Percentiles rank a stretch among this genome's conserved stretches.
Evolutionary conservation across 257 asterid genomes (phyloP).

Genomic region (Solanum piurae): DNA sequence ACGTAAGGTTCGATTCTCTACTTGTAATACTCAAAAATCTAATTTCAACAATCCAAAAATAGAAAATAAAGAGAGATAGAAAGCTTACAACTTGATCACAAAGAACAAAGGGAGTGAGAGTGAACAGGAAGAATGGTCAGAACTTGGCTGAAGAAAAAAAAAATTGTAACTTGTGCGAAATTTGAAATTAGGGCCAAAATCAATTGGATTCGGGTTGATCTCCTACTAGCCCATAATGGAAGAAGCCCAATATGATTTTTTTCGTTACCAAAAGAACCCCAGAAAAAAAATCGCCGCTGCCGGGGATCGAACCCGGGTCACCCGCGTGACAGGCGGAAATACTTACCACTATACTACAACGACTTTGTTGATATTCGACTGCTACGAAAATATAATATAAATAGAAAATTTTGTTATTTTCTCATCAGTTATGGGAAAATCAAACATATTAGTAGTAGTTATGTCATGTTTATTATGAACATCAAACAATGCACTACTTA

Average conservation of each 20-base stretch:
- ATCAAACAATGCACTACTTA: not conserved
- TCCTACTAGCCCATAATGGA: not conserved
- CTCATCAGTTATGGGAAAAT: not conserved
- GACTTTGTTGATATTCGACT: not conserved
- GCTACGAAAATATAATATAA: not conserved
- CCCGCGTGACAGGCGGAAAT: constrained; percentile 99
- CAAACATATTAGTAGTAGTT: not conserved
- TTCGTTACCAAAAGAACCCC: not conserved
- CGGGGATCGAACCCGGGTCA: constrained; percentile 99
- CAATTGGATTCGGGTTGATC: not conserved
- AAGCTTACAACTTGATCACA: not conserved
- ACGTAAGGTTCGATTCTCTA: too few relatives aligned
- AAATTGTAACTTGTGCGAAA: too few relatives aligned
- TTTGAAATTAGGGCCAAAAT: not conserved
- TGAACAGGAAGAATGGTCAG: not conserved
- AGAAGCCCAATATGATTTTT: not conserved
- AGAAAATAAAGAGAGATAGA: not conserved
- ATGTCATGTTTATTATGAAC: not conserved
- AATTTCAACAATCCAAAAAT: not conserved
- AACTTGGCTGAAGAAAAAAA: not conserved
- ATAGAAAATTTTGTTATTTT: not conserved
- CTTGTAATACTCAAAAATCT: too few relatives aligned
- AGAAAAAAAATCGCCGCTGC: constrained; percentile 37
- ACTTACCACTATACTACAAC: constrained; percentile 99
- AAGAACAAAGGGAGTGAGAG: not conserved